Evolutionary conservation across 306 rosid species (phyloP).

Genomic region (Hippophae tibetana): DNA sequence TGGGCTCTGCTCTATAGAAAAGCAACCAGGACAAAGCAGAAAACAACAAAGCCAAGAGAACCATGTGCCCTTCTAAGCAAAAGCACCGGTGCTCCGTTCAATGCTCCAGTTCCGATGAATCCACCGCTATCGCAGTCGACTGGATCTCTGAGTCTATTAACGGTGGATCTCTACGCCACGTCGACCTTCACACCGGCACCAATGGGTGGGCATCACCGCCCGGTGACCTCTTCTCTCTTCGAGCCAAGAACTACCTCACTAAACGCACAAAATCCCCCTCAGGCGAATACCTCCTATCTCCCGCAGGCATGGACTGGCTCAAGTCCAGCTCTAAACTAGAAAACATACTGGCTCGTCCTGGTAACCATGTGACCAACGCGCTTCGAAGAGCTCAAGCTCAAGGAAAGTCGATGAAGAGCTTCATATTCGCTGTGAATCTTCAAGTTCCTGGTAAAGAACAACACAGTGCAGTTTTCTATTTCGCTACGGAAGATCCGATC

Average conservation of each 20-base stretch:
- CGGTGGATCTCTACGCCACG: slow-evolving; percentile 64
- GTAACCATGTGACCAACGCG: slow-evolving; percentile 52
- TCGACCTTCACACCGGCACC: slow-evolving; percentile 56
- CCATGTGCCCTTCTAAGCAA: slow-evolving; percentile 43
- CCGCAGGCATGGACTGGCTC: slow-evolving; percentile 84
- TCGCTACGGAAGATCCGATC: slow-evolving; percentile 60
- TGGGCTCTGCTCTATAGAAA: not conserved
- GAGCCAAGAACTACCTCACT: slow-evolving; percentile 44
- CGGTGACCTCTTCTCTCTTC: slow-evolving; percentile 65
- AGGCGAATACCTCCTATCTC: slow-evolving; percentile 64
- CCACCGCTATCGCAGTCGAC: slow-evolving; percentile 18
- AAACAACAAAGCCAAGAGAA: not conserved
- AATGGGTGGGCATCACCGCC: slow-evolving; percentile 97
- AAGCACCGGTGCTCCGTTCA: slow-evolving; percentile 29
- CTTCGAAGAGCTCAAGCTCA: slow-evolving; percentile 45
- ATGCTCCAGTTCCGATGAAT: slow-evolving; percentile 25
- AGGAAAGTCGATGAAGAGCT: slow-evolving; percentile 52
- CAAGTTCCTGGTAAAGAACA: slow-evolving; percentile 86
- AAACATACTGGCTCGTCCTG: slow-evolving; percentile 66
- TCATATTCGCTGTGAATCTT: slow-evolving; percentile 74
- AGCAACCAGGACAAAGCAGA: not conserved
- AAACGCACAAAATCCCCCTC: slow-evolving; percentile 52
- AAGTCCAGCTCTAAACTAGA: slow-evolving; percentile 64
- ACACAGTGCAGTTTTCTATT: slow-evolving; percentile 83
- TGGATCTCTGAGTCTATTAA: slow-evolving; percentile 53